Conservation (phyloP, 1,284 basidiomycete species). For the Cryptococcus maquisensis region DNA sequence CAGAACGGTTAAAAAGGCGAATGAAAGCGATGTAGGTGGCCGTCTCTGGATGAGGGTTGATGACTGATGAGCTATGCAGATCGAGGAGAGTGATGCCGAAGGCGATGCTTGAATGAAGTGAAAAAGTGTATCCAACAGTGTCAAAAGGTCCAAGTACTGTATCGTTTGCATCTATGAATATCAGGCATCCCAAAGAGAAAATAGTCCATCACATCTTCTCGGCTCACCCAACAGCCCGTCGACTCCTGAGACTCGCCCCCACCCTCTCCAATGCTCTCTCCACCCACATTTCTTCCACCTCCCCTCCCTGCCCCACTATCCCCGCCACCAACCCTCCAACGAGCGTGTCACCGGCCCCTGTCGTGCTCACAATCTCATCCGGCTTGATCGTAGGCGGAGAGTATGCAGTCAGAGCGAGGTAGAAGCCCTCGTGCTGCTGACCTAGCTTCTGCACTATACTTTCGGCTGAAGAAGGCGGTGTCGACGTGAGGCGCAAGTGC, state of each 20-base stretch:
- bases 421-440: constrained; percentile 11
- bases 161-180: background rate
- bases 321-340: constrained; percentile 63
- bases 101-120: constrained; percentile 6
- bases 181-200: background rate
- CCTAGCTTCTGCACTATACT: constrained; percentile 7
- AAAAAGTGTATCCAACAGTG: background rate
- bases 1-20: constrained; percentile 35
- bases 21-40: constrained; percentile 34
- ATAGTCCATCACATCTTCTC: background rate
- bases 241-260: constrained; percentile 26
- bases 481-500: constrained; percentile 27
- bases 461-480: background rate
- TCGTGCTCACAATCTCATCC: constrained; percentile 64
- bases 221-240: constrained; percentile 30
- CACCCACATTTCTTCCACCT: constrained; percentile 24
- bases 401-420: constrained; percentile 62
- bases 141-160: background rate
- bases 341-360: constrained; percentile 85
- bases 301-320: constrained; percentile 15
- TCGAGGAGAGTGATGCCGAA: constrained; percentile 47
- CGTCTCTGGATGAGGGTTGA: too few relatives aligned
- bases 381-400: constrained; percentile 55
- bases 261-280: constrained; percentile 29
- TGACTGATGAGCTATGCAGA: constrained; percentile 28